A percentile compares a stretch with the other conserved stretches of the same genome.
Evolutionary conservation across 2,329 filamentous ascomycete species (phyloP).

Genomic region (Plenodomus tracheiphilus): DNA sequence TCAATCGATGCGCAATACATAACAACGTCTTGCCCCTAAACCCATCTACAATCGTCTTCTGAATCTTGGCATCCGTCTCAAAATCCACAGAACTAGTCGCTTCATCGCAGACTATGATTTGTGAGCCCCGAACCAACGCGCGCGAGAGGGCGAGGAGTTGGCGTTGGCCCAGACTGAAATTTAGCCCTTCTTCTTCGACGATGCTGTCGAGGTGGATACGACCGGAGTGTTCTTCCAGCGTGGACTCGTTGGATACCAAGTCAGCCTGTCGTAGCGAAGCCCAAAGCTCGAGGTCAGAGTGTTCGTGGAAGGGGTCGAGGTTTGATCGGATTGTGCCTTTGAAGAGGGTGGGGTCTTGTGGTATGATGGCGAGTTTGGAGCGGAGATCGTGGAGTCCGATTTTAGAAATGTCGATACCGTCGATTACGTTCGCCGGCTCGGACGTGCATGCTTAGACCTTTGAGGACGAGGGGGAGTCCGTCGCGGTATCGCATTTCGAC

Average conservation of each 20-base stretch:
- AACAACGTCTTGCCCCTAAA: conserved; percentile 87
- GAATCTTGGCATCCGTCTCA: conserved; percentile 95
- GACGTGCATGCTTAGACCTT: conserved; percentile 66
- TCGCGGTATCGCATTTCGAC: conserved; percentile 57
- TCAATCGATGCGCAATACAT: conserved; percentile 89
- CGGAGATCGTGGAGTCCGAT: conserved; percentile 76
- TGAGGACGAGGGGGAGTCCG: conserved; percentile 54
- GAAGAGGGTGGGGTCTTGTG: conserved; percentile 83
- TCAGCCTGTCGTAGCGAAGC: conserved; percentile 76
- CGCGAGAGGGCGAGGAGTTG: conserved; percentile 94
- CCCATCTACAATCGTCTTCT: conserved; percentile 79
- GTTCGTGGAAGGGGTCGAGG: conserved; percentile 78
- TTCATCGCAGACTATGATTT: conserved; percentile 97
- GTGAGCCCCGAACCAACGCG: conserved; percentile 81
- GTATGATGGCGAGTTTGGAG: conserved; percentile 78
- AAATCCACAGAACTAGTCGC: conserved; percentile 68
- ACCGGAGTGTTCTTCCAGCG: conserved; percentile 50
- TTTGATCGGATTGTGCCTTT: conserved; percentile 78
- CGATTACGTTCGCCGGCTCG: conserved; percentile 70
- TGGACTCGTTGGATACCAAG: conserved; percentile 59
- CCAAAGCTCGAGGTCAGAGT: conserved; percentile 78
- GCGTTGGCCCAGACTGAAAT: conserved; percentile 74
- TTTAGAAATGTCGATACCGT: conserved; percentile 64
- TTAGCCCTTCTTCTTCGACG: conserved; percentile 63
- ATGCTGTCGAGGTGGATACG: conserved; percentile 80